A percentile compares a stretch with the other conserved stretches of the same genome.
Evolutionary conservation across 495 filamentous ascomycete species (phyloP).

Genomic region (Penicillium ucsense): DNA sequence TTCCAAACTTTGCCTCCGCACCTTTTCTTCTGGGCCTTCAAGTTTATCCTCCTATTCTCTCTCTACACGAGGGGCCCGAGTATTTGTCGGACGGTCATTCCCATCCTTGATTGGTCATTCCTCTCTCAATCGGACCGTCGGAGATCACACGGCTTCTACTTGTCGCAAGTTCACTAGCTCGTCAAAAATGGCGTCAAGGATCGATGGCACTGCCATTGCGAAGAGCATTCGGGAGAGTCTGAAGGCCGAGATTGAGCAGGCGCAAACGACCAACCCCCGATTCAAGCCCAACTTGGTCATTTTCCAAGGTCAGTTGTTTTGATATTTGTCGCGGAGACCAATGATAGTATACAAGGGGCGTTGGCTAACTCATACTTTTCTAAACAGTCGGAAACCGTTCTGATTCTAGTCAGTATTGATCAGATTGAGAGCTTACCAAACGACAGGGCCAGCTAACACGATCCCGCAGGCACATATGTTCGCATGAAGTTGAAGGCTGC

Average conservation of each 20-base stretch:
- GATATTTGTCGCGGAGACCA: not conserved
- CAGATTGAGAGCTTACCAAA: not conserved
- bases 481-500: constrained; percentile 99
- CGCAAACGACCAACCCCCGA: constrained; percentile 70
- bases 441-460: not conserved
- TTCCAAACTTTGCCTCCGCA: constrained; percentile 17
- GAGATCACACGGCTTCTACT: constrained; percentile 8
- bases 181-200: constrained; percentile 77
- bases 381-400: constrained; percentile 68
- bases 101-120: constrained; percentile 5
- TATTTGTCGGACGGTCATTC: constrained; percentile 4
- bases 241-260: constrained; percentile 66
- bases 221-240: constrained; percentile 76
- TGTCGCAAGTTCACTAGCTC: constrained; percentile 38
- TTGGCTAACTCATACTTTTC: constrained; percentile 6
- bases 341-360: not conserved
- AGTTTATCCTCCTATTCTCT: constrained; percentile 5
- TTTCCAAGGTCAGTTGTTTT: constrained; percentile 62
- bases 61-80: constrained; percentile 13
- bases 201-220: constrained; percentile 92
- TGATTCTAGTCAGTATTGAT: constrained; percentile 68
- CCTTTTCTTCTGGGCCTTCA: constrained; percentile 12
- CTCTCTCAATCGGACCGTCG: constrained; percentile 7
- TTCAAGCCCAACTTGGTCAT: constrained; percentile 86
- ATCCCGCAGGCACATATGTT: constrained; percentile 77